Base-by-base conservation (phyloP, 495 filamentous ascomycete genomes). In the Venustampulla echinocandica region DNA sequence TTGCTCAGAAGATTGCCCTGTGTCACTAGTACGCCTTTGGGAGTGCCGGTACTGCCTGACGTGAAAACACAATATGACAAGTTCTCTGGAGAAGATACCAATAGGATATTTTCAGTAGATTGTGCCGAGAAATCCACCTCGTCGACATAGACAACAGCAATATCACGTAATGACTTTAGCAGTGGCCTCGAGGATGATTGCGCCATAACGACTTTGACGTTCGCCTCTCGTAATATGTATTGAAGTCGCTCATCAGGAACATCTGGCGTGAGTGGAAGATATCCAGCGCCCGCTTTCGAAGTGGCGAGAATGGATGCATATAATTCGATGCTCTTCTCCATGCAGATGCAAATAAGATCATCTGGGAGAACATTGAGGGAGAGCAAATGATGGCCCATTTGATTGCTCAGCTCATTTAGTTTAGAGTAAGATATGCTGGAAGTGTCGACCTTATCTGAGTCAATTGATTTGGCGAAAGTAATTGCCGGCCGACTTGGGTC, bases 221-320 rank as follows among this genome's bases (percentile, higher is more conserved):
- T 60, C 1, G 79, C 69, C 36, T 76, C 69, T 10, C 62, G 28
- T 6, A 89, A 48, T 35, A 87, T 80, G 6, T 64, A 58, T 13
- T 63, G 52, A 10, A 81, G 64, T 28, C 80, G 67, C 20, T 76
- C 64, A 0, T 47, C 19, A 2, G 86, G 82, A 0, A 77, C 79
- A n/a, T 68, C 74, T 10, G 82, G 77, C 0, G 79, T 69, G 11
- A 92, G 63, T 0, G 84, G 82, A 35, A 90, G 60, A 59, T 90
- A 87, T 23, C 80, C 86, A 44, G 78, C 80, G 7, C 85, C 85
- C 10, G 74, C 63, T 48, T 90, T 89, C 2, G 85, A 56, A 14
- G 83, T 71, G 0, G 80, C 87, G 18, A 93, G 66, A 19, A 90
- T 81, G 0, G 79, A 69, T 18, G 78, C 66, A 57, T 90, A 90